A percentile compares a stretch with the other conserved stretches of the same genome.
Evolutionary conservation across 768 basidiomycete genomes (phyloP).

Genomic region (Mycena filopes): DNA sequence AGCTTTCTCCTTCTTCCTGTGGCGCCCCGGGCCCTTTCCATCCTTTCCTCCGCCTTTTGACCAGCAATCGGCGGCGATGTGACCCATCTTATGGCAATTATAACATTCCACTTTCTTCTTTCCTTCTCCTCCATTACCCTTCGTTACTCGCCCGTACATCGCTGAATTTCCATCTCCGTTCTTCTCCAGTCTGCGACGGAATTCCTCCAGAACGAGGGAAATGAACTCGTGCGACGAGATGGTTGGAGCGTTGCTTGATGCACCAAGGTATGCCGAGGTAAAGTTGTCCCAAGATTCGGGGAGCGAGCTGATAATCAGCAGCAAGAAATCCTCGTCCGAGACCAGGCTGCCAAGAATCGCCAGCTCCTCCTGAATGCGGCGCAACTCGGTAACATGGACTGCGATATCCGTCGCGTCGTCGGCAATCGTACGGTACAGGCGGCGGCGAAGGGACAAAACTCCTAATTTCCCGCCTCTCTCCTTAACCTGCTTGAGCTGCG

Average conservation of each 20-base stretch:
- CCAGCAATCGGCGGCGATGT: constrained; percentile 39
- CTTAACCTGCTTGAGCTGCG: constrained; percentile 12
- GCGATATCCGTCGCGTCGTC: no score
- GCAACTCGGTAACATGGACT: no score
- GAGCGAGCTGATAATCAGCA: no score
- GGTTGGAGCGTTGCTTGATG: not conserved
- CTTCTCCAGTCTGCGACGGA: not conserved
- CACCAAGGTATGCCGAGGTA: not conserved
- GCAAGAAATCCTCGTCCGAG: no score
- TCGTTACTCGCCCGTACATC: not conserved
- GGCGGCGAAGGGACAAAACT: no score
- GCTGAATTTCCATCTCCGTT: not conserved
- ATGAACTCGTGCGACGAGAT: constrained; percentile 1
- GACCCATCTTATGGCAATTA: constrained; percentile 43
- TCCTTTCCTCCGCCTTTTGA: constrained; percentile 37
- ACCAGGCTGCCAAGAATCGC: no score
- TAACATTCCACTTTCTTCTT: constrained; percentile 34
- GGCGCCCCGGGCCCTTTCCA: constrained; percentile 30
- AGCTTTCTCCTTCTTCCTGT: constrained; percentile 27
- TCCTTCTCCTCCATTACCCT: not conserved
- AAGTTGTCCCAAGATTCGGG: constrained; percentile 8
- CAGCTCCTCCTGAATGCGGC: no score
- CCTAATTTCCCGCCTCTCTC: no score
- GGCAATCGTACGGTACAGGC: no score
- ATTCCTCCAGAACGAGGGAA: not conserved